Evolutionary conservation across 345 rosid species (phyloP).

Genomic region (Arabis alpina): DNA sequence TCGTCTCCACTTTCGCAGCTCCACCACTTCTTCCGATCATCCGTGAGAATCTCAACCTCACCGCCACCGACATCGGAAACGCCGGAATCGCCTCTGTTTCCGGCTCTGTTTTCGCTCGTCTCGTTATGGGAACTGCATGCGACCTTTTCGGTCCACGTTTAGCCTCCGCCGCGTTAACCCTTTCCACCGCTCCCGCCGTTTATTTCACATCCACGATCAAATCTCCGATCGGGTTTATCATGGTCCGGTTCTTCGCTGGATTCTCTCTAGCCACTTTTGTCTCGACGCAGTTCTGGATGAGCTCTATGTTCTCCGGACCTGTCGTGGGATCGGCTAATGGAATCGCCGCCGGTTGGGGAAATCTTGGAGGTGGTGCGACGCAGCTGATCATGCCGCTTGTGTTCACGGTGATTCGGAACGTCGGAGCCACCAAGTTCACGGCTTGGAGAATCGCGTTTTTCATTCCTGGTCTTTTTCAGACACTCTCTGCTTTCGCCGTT

Average conservation of each 20-base stretch:
- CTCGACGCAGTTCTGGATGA: slow-evolving; percentile 98
- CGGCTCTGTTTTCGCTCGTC: slow-evolving; percentile 82
- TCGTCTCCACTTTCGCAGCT: slow-evolving; percentile 87
- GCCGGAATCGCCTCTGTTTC: slow-evolving; percentile 93
- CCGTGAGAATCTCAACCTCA: slow-evolving; percentile 81
- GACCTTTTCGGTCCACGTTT: slow-evolving; percentile 90
- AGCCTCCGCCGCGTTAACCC: slow-evolving; percentile 80
- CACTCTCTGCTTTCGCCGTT: slow-evolving; percentile 67
- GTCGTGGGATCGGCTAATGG: slow-evolving; percentile 88
- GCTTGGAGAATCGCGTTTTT: slow-evolving; percentile 92
- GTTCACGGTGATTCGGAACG: slow-evolving; percentile 52
- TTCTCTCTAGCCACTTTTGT: slow-evolving; percentile 85
- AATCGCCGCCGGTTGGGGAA: slow-evolving; percentile 93
- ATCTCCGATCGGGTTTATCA: slow-evolving; percentile 71
- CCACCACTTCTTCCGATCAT: slow-evolving; percentile 89
- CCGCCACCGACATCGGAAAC: slow-evolving; percentile 84
- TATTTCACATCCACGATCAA: slow-evolving; percentile 63
- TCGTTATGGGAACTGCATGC: slow-evolving; percentile 83
- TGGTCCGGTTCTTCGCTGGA: slow-evolving; percentile 73
- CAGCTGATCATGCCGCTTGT: slow-evolving; percentile 91
- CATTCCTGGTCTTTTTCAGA: slow-evolving; percentile 82
- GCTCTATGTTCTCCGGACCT: slow-evolving; percentile 76
- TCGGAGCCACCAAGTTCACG: slow-evolving; percentile 71
- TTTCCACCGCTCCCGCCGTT: slow-evolving; percentile 85
- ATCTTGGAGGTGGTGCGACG: slow-evolving; percentile 89